Percentiles rank a stretch among this genome's conserved stretches.
Conservation (phyloP, 768 basidiomycete species). For the Termitomyces sp. region DNA sequence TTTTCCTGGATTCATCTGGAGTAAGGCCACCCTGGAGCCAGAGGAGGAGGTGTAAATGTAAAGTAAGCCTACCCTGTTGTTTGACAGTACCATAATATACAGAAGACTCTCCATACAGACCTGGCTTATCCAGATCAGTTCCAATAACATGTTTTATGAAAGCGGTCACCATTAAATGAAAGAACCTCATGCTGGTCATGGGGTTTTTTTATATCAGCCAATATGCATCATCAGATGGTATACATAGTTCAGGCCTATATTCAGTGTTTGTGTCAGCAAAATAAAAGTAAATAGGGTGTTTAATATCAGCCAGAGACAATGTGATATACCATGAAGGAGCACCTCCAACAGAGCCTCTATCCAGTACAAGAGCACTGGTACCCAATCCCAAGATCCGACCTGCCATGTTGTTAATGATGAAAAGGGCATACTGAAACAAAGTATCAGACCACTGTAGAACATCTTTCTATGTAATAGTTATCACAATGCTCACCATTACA, state of each 20-base stretch:
- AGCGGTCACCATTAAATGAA: constrained; percentile 23
- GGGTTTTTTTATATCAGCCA: constrained; percentile 14
- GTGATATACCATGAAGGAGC: constrained; percentile 35
- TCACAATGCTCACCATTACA: too few species aligned
- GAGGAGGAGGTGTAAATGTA: too few species aligned
- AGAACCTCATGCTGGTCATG: constrained; percentile 29
- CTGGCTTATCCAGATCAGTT: constrained; percentile 12
- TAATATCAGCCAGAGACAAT: constrained; percentile 25
- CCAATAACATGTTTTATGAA: constrained; percentile 25
- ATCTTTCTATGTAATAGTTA: too few species aligned
- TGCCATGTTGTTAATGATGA: too few species aligned
- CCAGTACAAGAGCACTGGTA: too few species aligned
- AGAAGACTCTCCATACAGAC: constrained; percentile 28
- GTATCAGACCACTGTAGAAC: too few species aligned
- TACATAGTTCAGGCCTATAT: constrained; percentile 12
- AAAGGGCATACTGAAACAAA: too few species aligned
- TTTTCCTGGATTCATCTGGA: constrained; percentile 6
- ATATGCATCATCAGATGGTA: neutral
- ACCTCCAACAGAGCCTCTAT: too few species aligned
- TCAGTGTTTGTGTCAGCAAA: constrained; percentile 20
- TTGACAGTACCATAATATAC: constrained; percentile 26
- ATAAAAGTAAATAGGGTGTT: constrained; percentile 29
- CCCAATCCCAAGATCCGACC: too few species aligned
- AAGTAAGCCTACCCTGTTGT: constrained; percentile 18
- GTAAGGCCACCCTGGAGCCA: neutral